Base-by-base conservation (phyloP, 768 basidiomycete genomes). In the Phylloporus sp. region DNA sequence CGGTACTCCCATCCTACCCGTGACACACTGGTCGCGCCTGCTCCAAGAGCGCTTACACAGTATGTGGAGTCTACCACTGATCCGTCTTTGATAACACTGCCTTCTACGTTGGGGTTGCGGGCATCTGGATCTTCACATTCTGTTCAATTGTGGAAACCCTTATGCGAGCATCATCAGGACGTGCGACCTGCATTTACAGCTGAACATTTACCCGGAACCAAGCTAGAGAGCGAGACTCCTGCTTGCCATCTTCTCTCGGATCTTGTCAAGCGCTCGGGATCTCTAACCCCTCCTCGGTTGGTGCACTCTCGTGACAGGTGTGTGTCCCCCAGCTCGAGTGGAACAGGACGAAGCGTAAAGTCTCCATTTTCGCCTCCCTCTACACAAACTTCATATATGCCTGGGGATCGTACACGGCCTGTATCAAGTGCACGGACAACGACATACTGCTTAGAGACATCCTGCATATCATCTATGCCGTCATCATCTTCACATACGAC, bases 1-100 rank as follows among this genome's bases (percentile, higher is more conserved):
- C 76, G 75, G 47, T 76, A 80, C 34, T 79, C 80, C 2, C 71
- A 70, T 41, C 78, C 78, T 47, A 72, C 75, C 39, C 78, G 84
- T 23, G 73, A 74, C 36, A 67, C 76, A 42, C 76, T 88, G 27
- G 70, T 90, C 47, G 70, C 87, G 0, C 86, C 82, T 24, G 77
- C 89, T 9, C 87, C 89, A 2, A 78, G 87, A 34, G 86, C 89
- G 2, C 61, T 91, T 32, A 90, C 89, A 2, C 84, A 88, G 65
- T 88, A 84, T 59, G 75, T 86, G 32, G 83, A 78, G 47, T 80
- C 83, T 10, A 72, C 75, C 4, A 69, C 77, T 24, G 79, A 82
- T 58, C 71, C 76, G 13, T 70, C 75, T n/a, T 58, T 71, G 8
- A 80, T 91, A 42, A 59, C 73, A 11, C 68, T 91, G 2, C 88